Base-by-base conservation (phyloP, 495 filamentous ascomycete genomes). In the Parmelia sp. region DNA sequence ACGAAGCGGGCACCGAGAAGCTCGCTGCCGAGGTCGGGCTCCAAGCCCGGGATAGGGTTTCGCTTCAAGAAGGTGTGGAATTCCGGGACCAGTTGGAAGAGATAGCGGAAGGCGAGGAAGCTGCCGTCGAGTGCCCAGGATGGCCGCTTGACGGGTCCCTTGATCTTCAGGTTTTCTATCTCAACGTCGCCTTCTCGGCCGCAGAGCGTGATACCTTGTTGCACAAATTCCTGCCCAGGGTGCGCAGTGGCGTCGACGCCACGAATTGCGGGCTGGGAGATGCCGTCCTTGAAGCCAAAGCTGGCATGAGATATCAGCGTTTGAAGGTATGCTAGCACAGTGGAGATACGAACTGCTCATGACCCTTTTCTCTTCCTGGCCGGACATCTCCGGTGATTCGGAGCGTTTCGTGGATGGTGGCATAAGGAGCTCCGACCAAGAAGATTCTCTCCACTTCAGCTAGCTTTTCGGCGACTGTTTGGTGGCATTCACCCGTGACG, bases 1-100 rank as follows among this genome's bases (percentile, higher is more conserved):
- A 79, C 65, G 6, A 79, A 64, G 45, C 76, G 75, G 29, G 77
- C 74, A 1, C 76, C 77, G 31, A 77, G 67, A 25, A 76, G 72
- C 17, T 75, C 77, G 36, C 68, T 62, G 35, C 69, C 72, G 47
- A 59, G 31, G 21, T 58, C 33, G 62, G 66, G 58, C 58, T 64
- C 12, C 19, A 55, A 31, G 56, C 63, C 59, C 37, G 63, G 40
- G 8, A 63, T 71, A 45, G 67, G 66, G 60, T 71, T 69, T 23
- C 67, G 56, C 27, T 73, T 64, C 36, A 75, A 62, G 58, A 69
- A 71, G n/a, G 55, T 49, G 59, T 74, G 65, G 35, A 72, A 77
- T 40, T 74, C 71, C 4, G 70, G 73, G 23, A 76, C 71, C 17
- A 73, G 68, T 65, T 78, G 77, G 58, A 68, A 68, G 9, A 79